phyloP scores from a whole-genome alignment of 805 yeast genomes.

The Tetrapisispora iriomotensis region DNA sequence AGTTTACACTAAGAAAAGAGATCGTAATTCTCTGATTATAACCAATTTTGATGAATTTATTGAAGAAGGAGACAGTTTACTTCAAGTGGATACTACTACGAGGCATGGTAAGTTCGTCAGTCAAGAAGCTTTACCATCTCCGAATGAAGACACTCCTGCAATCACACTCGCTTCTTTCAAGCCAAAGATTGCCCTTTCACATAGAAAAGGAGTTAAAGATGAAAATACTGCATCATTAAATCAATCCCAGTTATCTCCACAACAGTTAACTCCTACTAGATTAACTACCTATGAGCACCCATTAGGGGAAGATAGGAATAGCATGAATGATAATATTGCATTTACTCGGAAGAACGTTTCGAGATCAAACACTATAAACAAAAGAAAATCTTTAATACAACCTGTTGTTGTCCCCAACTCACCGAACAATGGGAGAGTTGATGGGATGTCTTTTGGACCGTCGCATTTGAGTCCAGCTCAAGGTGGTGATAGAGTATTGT shows the following conservation, averaged over 20 bases:
- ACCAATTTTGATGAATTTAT: slow-evolving; percentile 31
- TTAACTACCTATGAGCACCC: slow-evolving; percentile 1
- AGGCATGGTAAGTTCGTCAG: slow-evolving; percentile 12
- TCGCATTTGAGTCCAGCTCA: neutral
- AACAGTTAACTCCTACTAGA: neutral
- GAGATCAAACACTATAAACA: slow-evolving; percentile 10
- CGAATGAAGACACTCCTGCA: too few species aligned
- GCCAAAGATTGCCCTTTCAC: neutral
- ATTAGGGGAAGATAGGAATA: neutral
- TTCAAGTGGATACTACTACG: slow-evolving; percentile 31
- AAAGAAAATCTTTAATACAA: slow-evolving; percentile 22
- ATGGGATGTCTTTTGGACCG: neutral
- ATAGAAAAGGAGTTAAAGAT: neutral
- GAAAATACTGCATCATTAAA: neutral
- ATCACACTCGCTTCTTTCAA: neutral
- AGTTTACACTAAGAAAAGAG: neutral
- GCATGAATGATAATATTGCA: neutral
- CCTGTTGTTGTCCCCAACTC: slow-evolving; percentile 18
- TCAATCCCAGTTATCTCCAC: slow-evolving; percentile 1
- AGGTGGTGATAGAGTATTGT: neutral
- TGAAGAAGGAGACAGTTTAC: slow-evolving; percentile 26
- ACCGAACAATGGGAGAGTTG: slow-evolving; percentile 1
- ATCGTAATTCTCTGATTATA: neutral
- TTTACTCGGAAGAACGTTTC: slow-evolving; percentile 4
- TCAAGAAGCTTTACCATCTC: too few species aligned